Conservation (phyloP, 805 yeast species). For the Ascoidea asiatica region DNA sequence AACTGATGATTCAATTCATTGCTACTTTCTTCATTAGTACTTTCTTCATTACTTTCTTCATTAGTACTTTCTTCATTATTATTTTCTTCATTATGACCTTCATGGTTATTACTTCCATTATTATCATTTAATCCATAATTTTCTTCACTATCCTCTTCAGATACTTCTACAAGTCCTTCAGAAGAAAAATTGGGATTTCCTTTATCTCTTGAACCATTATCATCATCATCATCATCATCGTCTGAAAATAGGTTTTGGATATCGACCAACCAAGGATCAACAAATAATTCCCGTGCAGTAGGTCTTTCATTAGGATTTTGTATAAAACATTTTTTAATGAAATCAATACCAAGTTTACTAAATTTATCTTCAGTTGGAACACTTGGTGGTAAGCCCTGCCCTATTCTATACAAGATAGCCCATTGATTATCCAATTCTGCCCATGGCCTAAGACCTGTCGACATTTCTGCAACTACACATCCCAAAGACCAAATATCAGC, state of each 20-base stretch:
- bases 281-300: constrained; percentile 70
- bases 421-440: constrained; percentile 90
- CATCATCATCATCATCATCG: no score
- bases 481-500: constrained; percentile 46
- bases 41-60: background rate
- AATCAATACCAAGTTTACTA: constrained; percentile 56
- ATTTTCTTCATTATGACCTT: background rate
- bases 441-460: constrained; percentile 95
- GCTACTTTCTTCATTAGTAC: no score
- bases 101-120: background rate
- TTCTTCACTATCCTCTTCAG: background rate
- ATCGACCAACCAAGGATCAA: constrained; percentile 79
- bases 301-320: constrained; percentile 74
- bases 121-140: background rate
- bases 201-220: no score
- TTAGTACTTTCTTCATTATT: background rate
- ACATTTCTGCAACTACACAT: constrained; percentile 92
- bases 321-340: constrained; percentile 64
- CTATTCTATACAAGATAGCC: constrained; percentile 98
- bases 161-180: no score
- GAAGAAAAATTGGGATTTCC: no score
- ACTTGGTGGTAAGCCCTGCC: constrained; percentile 85
- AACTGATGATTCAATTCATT: no score
- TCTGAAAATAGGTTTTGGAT: no score
- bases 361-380: constrained; percentile 71